Conservation (phyloP, 2,329 filamentous ascomycete species). For the Botrytis hyacinthi region DNA sequence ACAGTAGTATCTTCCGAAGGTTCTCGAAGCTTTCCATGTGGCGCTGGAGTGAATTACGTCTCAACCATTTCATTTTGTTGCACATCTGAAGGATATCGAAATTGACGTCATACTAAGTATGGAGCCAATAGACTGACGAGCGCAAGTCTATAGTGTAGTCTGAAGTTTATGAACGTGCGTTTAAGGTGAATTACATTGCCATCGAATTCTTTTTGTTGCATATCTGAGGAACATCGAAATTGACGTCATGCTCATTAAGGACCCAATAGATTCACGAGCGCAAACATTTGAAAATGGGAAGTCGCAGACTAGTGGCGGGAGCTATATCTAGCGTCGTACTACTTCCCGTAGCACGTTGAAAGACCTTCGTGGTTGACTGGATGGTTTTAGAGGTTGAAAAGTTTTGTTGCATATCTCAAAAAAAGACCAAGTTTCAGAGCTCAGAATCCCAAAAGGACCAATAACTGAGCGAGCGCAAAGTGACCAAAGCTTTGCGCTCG, state of each 20-base stretch:
- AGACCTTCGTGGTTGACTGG: not conserved
- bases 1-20: not conserved
- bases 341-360: not conserved
- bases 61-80: not conserved
- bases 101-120: not conserved
- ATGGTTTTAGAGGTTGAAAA: not conserved
- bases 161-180: not conserved
- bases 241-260: not conserved
- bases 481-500: not conserved
- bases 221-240: not conserved
- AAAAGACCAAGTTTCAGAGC: not conserved
- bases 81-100: not conserved
- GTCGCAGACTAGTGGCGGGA: not conserved
- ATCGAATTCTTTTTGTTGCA: not conserved
- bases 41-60: not conserved
- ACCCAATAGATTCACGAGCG: slow-evolving; percentile 1
- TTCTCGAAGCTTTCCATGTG: not conserved
- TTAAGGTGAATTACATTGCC: not conserved
- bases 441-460: not conserved
- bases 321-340: not conserved
- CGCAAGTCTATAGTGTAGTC: not conserved
- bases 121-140: not conserved
- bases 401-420: slow-evolving; percentile 6
- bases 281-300: not conserved
- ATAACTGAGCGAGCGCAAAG: not conserved